A percentile compares a stretch with the other conserved stretches of the same genome.
These are phyloP conservation scores for Zymoseptoria brevis DNA, from an alignment of 2,329 filamentous ascomycete genomes.

Conservation along the genomic window DNA sequence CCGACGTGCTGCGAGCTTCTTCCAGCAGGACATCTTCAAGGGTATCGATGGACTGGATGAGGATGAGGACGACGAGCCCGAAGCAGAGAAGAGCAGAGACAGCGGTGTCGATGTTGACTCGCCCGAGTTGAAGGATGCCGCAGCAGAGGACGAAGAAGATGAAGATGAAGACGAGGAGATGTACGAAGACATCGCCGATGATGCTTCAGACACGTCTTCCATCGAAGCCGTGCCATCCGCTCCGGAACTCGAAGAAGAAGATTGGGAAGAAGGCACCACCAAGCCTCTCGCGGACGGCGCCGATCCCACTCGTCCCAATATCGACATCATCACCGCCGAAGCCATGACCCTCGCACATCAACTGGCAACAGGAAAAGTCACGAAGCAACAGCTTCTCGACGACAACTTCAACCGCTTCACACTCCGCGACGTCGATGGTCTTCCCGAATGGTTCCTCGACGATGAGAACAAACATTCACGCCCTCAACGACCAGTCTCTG, in stretches of 20 bases:
- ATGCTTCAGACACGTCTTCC: background rate
- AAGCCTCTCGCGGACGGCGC: slow-evolving; percentile 44
- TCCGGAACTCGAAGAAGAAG: slow-evolving; percentile 38
- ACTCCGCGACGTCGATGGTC: slow-evolving; percentile 81
- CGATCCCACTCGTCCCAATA: slow-evolving; percentile 56
- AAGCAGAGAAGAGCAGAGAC: slow-evolving; percentile 38
- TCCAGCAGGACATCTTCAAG: slow-evolving; percentile 90
- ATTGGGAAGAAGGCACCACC: slow-evolving; percentile 56
- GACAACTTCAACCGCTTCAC: slow-evolving; percentile 90
- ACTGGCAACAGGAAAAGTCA: slow-evolving; percentile 78
- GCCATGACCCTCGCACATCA: slow-evolving; percentile 95
- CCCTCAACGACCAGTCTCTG: slow-evolving; percentile 79
- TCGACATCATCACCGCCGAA: slow-evolving; percentile 98
- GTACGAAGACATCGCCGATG: background rate
- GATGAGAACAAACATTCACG: slow-evolving; percentile 81
- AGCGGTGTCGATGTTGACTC: slow-evolving; percentile 34
- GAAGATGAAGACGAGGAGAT: slow-evolving; percentile 7
- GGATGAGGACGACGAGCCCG: slow-evolving; percentile 30
- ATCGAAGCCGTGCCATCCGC: slow-evolving; percentile 8
- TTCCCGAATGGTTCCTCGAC: slow-evolving; percentile 97
- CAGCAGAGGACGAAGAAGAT: slow-evolving; percentile 14
- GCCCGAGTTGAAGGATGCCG: slow-evolving; percentile 19
- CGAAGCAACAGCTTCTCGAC: slow-evolving; percentile 70
- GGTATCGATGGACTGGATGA: slow-evolving; percentile 60
- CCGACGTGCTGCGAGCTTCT: slow-evolving; percentile 78